Evolutionary conservation across 306 rosid species (phyloP), one percentile per base, ranked within the genome.

Genomic region (Gleditsia sinensis): DNA sequence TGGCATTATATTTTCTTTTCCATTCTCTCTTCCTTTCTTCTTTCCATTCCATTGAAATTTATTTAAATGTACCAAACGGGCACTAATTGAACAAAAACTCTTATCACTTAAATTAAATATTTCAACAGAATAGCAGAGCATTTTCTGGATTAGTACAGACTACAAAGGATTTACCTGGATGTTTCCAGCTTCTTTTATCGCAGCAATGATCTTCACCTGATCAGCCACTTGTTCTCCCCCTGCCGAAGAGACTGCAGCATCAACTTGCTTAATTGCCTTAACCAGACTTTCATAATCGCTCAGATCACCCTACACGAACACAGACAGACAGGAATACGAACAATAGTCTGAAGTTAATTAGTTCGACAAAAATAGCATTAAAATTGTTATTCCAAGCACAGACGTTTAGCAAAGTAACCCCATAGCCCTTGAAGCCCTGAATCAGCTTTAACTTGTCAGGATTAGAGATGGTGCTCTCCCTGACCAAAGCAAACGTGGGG

Each of bases 171-270:
- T n/a, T n/a, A 84, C 86, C 85, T 85, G 82, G 57, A 82, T 73
- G 34, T 76, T 82, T 42, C 86, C 83, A 21, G 81, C 85, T 79
- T 85, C 83, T 79, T 82, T 85, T 5, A 82, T 85, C 32, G 89
- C 85, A 13, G 75, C 80, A 10, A 85, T 82, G 74, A 85, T n/a
- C 23, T 85, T 82, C 12, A 69, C 14, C 39, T 82, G 83, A 45
- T 82, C 74, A 57, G 40, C 40, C 10, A 76, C 2, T 14, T 77
- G 83, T 27, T 10, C 1, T 32, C 60, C 74, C 36, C 88, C 80
- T 0, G 72, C 36, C 9, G 72, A 3, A 0, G 78, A 84, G 43
- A 84, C 77, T 16, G 80, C 85, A 53, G 70, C 76, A 78, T 84
- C 88, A 39, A 81, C 83, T 78, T 77, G 76, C 76, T 81, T 81